Conservation (phyloP, 257 asterid genomes). For the Solanum tacnaense region DNA sequence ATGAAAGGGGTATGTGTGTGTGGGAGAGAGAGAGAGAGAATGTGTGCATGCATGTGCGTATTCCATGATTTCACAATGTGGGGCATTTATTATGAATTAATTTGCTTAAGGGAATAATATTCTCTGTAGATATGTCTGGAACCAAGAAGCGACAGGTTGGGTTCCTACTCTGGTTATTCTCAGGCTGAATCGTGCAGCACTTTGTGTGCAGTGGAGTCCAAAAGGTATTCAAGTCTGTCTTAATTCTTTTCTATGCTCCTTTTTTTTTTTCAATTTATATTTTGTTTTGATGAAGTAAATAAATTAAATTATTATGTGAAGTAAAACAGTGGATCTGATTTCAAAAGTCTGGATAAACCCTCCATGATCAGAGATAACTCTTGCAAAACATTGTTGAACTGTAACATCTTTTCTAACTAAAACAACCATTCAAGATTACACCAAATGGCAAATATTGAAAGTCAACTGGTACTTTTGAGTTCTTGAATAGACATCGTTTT, state of each 20-base stretch:
- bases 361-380: neutral
- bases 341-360: neutral
- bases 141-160: constrained; percentile 76
- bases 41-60: neutral
- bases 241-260: neutral
- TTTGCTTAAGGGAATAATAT: neutral
- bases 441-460: neutral
- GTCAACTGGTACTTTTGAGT: neutral
- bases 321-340: neutral
- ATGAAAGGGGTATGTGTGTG: neutral
- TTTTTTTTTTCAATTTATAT: neutral
- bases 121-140: constrained; percentile 82
- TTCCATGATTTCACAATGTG: neutral
- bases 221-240: constrained; percentile 40
- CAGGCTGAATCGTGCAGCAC: constrained; percentile 95
- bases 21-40: neutral
- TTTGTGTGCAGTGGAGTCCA: constrained; percentile 99
- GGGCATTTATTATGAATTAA: neutral
- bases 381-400: neutral
- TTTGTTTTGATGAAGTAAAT: neutral
- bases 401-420: neutral
- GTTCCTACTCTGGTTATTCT: constrained; percentile 96
- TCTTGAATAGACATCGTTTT: neutral
- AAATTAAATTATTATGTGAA: neutral
- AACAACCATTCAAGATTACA: neutral